Base-by-base conservation (phyloP, 768 basidiomycete genomes). In the Rhizopogon vulgaris region DNA sequence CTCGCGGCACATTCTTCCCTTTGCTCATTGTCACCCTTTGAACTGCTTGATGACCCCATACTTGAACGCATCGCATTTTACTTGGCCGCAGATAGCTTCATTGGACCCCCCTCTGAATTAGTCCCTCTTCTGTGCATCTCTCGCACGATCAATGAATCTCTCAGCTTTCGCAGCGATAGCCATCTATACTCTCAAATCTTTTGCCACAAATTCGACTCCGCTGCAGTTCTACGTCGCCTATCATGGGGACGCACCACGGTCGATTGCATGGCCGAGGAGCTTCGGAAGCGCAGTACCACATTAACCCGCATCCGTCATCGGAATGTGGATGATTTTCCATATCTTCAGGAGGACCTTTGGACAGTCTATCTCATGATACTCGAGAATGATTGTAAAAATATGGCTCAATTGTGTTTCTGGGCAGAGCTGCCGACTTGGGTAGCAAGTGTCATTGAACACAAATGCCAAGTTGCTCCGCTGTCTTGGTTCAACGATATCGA, bases 301-400 rank as follows among this genome's bases (percentile, higher is more conserved):
- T 58, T 82, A 27, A 65, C 65, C 40, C 72, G 74, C 51, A 73
- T 83, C 51, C 71, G 72, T 47, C 52, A 48, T 8, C 58, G 53
- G 47, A 43, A 48, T 28, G 43, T 37, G 56, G 64, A 6, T 43
- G n/a, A 14, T 53, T 50, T 1, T 59, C 55, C 42, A 25, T 43
- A 24, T 51, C 17, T 28, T 41, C 50, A 12, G 64, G 69, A 77
- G 46, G 78, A 79, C 56, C 64, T 82, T 14, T 83, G 82, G 82
- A 75, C 71, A 15, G 73, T 68, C 10, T 80, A 77, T 55, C 51
- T 81, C 34, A 79, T 83, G 78, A 56, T 80, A 41, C 62, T 75
- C 22, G 81, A 82, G 62, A 74, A 76, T 41, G 79, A 78, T 48
- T 75, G 74, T 18, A 62, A 63, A 53, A 80, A 80, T 52, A 66